Conservation (phyloP, 257 asterid species). For the Thymus mandschuricus region DNA sequence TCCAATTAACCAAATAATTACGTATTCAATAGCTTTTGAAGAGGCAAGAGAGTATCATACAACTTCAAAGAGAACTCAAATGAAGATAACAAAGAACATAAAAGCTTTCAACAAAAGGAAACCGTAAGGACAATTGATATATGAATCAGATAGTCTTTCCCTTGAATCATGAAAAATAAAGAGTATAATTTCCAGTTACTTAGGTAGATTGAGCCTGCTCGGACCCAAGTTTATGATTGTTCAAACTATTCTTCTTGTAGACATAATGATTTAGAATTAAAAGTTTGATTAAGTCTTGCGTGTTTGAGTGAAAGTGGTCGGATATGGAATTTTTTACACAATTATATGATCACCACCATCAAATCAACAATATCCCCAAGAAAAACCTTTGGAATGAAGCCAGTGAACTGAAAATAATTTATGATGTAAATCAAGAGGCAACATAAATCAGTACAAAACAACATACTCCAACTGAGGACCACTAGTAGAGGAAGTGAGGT, state of each 20-base stretch:
- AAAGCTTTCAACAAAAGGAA: slow-evolving; percentile 1
- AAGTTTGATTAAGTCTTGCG: slow-evolving; percentile 1
- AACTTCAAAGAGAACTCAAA: not conserved
- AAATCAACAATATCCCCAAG: slow-evolving; percentile 4
- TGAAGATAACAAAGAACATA: slow-evolving; percentile 4
- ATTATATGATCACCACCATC: not conserved
- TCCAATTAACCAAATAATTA: no score
- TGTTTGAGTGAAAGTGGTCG: not conserved
- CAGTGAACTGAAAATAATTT: not conserved
- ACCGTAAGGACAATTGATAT: not conserved
- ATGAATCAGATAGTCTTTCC: not conserved
- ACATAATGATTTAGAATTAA: not conserved
- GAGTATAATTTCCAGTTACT: not conserved
- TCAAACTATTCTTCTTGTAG: slow-evolving; percentile 5
- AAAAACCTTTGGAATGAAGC: not conserved
- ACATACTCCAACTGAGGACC: not conserved
- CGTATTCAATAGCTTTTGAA: no score
- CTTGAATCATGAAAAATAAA: not conserved
- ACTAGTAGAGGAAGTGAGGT: not conserved
- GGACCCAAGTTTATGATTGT: slow-evolving; percentile 2
- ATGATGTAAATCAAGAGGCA: slow-evolving; percentile 2
- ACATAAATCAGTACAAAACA: slow-evolving; percentile 1
- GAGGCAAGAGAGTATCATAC: not conserved
- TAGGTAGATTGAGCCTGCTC: not conserved
- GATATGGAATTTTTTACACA: not conserved